These are phyloP conservation scores for Fusarium acutatum DNA, from an alignment of 2,329 filamentous ascomycete species.

Conservation along the genomic window DNA sequence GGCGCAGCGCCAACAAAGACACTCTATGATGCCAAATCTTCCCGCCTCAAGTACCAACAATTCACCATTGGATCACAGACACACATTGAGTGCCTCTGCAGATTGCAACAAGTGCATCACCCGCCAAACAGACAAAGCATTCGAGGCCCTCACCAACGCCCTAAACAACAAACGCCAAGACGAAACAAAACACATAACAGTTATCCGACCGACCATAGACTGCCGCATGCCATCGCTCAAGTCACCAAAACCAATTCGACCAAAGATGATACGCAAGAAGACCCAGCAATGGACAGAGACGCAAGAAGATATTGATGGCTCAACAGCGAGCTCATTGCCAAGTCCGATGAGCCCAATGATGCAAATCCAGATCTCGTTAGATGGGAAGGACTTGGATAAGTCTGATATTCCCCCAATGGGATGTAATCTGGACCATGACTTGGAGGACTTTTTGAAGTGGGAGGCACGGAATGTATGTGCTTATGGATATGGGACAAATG, in stretches of 20 bases:
- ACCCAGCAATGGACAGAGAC: slow-evolving; percentile 5
- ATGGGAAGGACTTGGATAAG: not conserved
- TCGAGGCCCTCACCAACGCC: not conserved
- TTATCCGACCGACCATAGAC: not conserved
- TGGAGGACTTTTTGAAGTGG: slow-evolving; percentile 15
- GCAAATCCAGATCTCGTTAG: not conserved
- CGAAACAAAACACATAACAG: not conserved
- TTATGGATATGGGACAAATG: slow-evolving; percentile 12
- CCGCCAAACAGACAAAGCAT: slow-evolving; percentile 4
- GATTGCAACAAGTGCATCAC: not conserved
- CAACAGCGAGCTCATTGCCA: not conserved
- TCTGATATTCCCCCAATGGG: not conserved
- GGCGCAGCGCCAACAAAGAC: not conserved
- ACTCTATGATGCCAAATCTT: not conserved
- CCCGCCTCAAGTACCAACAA: not conserved
- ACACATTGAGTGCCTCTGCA: not conserved
- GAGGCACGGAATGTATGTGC: slow-evolving; percentile 15
- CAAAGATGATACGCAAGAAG: not conserved
- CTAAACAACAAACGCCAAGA: not conserved
- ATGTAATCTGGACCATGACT: slow-evolving; percentile 9
- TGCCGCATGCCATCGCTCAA: not conserved
- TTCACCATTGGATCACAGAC: not conserved
- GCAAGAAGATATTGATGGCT: not conserved
- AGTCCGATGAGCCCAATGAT: slow-evolving; percentile 4
- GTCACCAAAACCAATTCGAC: slow-evolving; percentile 10